These are phyloP conservation scores for Rostrohypoxylon terebratum DNA, from an alignment of 495 filamentous ascomycete genomes.

Conservation along the genomic window DNA sequence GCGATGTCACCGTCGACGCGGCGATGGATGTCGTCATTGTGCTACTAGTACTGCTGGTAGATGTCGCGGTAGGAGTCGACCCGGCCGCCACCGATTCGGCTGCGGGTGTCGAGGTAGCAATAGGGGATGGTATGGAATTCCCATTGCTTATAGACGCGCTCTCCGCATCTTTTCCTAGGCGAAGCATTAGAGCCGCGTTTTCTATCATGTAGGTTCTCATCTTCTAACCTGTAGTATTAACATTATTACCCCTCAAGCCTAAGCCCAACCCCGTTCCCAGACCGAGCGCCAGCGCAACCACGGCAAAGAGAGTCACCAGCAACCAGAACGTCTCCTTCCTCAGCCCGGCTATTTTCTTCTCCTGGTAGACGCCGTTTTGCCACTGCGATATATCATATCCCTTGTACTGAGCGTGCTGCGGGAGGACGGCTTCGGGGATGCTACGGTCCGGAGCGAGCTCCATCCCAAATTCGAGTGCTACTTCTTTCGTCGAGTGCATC, in stretches of 20 bases:
- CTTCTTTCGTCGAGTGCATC: conserved; percentile 26
- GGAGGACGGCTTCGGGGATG: conserved; percentile 2
- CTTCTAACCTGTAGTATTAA: conserved; percentile 22
- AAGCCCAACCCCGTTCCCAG: conserved; percentile 26
- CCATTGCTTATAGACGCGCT: conserved; percentile 1
- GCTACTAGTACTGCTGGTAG: conserved; percentile 6
- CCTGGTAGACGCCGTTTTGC: not conserved
- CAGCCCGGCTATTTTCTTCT: conserved; percentile 13
- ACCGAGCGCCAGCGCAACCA: conserved; percentile 23
- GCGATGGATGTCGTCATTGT: conserved; percentile 3
- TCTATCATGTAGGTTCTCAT: not conserved
- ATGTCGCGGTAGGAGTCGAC: not conserved
- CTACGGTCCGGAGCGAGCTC: conserved; percentile 6
- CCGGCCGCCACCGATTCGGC: not conserved
- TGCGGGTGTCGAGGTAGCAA: conserved; percentile 11
- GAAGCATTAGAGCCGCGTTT: conserved; percentile 15
- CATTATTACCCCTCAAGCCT: conserved; percentile 19
- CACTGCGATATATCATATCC: conserved; percentile 4
- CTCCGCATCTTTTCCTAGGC: conserved; percentile 9
- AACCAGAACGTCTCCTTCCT: conserved; percentile 30
- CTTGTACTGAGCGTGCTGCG: not conserved
- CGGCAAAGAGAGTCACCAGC: conserved; percentile 10
- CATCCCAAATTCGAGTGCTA: not conserved
- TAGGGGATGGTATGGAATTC: not conserved
- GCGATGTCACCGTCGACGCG: not conserved